Percentiles rank a stretch among this genome's conserved stretches.
phyloP scores from a whole-genome alignment of 2,329 filamentous ascomycete species.

The Ascochyta pisi region DNA sequence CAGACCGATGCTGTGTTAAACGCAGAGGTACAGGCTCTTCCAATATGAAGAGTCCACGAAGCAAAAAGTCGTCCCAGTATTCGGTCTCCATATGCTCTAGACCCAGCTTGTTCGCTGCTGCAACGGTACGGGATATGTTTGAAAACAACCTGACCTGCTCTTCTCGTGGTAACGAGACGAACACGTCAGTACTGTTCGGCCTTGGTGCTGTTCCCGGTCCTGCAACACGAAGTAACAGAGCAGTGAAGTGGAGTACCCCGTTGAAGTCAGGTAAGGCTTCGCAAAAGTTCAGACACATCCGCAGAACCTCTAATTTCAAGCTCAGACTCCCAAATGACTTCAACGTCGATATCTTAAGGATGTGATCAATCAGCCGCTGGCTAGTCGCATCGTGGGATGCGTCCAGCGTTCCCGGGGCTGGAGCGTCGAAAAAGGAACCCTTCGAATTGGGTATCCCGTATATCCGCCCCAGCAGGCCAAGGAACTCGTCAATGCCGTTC shows the following conservation, averaged over 20 bases:
- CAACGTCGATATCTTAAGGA: slow-evolving; percentile 62
- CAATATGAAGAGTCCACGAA: slow-evolving; percentile 77
- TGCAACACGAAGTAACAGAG: slow-evolving; percentile 80
- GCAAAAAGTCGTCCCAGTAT: slow-evolving; percentile 96
- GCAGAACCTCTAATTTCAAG: slow-evolving; percentile 85
- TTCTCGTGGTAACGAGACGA: slow-evolving; percentile 75
- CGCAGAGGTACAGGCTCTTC: slow-evolving; percentile 39
- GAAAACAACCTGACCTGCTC: slow-evolving; percentile 85
- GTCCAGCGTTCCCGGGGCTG: slow-evolving; percentile 7
- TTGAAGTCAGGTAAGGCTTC: slow-evolving; percentile 92
- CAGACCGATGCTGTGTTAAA: slow-evolving; percentile 43
- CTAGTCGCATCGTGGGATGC: slow-evolving; percentile 41
- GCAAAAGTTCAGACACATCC: slow-evolving; percentile 90
- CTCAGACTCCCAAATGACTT: slow-evolving; percentile 75
- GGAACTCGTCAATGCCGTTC: slow-evolving; percentile 51
- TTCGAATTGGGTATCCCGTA: slow-evolving; percentile 52
- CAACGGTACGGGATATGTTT: slow-evolving; percentile 84
- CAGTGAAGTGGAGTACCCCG: slow-evolving; percentile 87
- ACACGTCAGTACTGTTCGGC: slow-evolving; percentile 70
- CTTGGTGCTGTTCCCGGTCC: slow-evolving; percentile 79
- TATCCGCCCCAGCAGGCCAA: slow-evolving; percentile 50
- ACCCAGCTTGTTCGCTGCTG: slow-evolving; percentile 77
- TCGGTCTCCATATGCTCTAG: slow-evolving; percentile 74
- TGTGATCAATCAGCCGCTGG: slow-evolving; percentile 56
- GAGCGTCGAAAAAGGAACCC: slow-evolving; percentile 23